These are phyloP conservation scores for Speleostelium caveatum DNA, from an alignment of 78 protist species.

Conservation along the genomic window DNA sequence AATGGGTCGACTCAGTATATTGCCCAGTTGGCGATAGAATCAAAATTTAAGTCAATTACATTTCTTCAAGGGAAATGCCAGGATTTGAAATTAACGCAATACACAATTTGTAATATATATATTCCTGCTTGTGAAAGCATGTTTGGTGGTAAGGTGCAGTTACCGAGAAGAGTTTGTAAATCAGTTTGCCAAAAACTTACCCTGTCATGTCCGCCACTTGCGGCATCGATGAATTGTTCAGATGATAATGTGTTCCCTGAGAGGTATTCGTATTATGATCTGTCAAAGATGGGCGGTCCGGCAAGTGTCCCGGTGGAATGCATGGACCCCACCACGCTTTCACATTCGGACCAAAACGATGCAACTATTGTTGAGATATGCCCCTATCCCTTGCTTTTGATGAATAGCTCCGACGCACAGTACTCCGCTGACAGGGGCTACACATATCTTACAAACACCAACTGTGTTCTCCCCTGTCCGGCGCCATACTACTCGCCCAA, in stretches of 20 bases:
- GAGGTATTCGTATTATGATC: background rate
- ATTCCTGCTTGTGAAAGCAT: background rate
- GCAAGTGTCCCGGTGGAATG: background rate
- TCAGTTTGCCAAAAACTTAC: constrained; percentile 1
- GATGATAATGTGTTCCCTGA: background rate
- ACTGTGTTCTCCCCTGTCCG: constrained; percentile 50
- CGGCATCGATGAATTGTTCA: constrained; percentile 1
- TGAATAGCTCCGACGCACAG: background rate
- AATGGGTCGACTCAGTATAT: background rate
- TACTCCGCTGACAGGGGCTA: background rate
- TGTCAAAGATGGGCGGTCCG: background rate
- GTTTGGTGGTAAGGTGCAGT: background rate
- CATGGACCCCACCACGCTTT: background rate
- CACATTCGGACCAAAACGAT: background rate
- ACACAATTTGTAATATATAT: constrained; percentile 6
- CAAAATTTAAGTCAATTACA: background rate
- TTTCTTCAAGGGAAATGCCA: background rate
- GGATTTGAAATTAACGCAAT: background rate
- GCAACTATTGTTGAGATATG: background rate
- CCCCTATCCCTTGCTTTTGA: background rate
- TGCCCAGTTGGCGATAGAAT: background rate
- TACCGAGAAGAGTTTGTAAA: constrained; percentile 4
- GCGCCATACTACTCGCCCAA: constrained; percentile 19
- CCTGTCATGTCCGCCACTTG: background rate
- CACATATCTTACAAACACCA: background rate